Percentiles rank a stretch among this genome's conserved stretches.
These are phyloP conservation scores for Solanum sejunctum DNA, from an alignment of 257 asterid species.

Conservation along the genomic window DNA sequence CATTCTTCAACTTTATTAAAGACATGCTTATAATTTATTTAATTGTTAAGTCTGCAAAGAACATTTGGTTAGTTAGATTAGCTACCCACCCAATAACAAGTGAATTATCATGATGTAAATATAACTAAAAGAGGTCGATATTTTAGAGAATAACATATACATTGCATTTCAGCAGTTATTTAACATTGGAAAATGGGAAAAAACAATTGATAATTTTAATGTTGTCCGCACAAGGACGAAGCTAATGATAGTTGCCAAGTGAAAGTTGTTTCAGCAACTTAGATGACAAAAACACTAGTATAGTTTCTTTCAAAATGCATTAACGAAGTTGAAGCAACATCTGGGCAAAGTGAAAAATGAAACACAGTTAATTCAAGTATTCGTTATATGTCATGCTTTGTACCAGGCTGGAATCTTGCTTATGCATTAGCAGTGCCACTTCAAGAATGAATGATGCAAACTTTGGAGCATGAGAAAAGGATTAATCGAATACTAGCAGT, in stretches of 20 bases:
- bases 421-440: neutral
- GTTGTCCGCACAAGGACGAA: too few species aligned
- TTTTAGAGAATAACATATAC: neutral
- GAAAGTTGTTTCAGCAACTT: too few species aligned
- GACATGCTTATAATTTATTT: too few species aligned
- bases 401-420: neutral
- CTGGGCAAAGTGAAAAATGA: neutral
- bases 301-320: too few species aligned
- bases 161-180: neutral
- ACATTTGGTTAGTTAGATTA: neutral
- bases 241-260: too few species aligned
- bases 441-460: neutral
- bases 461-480: neutral
- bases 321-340: neutral
- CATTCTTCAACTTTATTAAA: too few species aligned
- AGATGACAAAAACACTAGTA: too few species aligned
- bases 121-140: too few species aligned
- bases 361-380: neutral
- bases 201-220: too few species aligned
- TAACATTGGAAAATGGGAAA: neutral
- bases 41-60: neutral
- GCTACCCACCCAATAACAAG: neutral
- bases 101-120: neutral
- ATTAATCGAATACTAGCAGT: neutral
- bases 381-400: neutral